phyloP scores from a whole-genome alignment of 768 basidiomycete genomes.

The Naematelia encephala region DNA sequence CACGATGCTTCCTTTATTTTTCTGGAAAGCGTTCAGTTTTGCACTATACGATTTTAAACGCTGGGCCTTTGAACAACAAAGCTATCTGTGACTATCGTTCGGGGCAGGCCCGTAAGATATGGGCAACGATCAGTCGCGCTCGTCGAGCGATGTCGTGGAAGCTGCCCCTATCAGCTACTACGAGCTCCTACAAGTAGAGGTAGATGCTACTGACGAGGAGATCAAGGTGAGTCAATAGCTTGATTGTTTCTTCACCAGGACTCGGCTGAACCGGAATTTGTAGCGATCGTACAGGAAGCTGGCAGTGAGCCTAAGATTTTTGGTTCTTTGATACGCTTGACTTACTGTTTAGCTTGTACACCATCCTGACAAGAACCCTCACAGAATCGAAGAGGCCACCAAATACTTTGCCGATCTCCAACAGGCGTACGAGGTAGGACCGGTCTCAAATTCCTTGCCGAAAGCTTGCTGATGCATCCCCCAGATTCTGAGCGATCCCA shows the following conservation, averaged over 20 bases:
- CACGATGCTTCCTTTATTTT: too few species aligned
- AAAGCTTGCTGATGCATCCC: constrained; percentile 1
- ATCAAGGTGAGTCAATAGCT: constrained; percentile 64
- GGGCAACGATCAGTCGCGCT: constrained; percentile 43
- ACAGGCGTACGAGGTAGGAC: constrained; percentile 86
- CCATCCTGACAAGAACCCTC: constrained; percentile 64
- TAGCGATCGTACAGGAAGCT: constrained; percentile 79
- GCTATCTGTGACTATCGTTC: too few species aligned
- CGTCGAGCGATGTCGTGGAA: background rate
- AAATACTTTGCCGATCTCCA: constrained; percentile 81
- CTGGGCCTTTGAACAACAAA: too few species aligned
- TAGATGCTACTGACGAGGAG: constrained; percentile 78
- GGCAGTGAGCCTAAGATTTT: constrained; percentile 61
- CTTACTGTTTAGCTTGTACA: constrained; percentile 38
- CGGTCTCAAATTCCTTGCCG: background rate
- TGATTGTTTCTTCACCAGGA: background rate
- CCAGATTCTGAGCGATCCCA: constrained; percentile 88
- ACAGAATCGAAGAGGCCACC: constrained; percentile 80
- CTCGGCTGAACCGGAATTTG: background rate
- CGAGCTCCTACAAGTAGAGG: constrained; percentile 71
- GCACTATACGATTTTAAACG: too few species aligned
- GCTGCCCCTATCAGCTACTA: constrained; percentile 64
- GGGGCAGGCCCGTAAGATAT: constrained; percentile 19
- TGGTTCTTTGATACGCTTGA: background rate
- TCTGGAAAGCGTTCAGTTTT: too few species aligned